Percentiles rank a stretch among this genome's conserved stretches.
Evolutionary conservation across 768 basidiomycete genomes (phyloP).

Genomic region (Phylloporus rhodoxanthus): DNA sequence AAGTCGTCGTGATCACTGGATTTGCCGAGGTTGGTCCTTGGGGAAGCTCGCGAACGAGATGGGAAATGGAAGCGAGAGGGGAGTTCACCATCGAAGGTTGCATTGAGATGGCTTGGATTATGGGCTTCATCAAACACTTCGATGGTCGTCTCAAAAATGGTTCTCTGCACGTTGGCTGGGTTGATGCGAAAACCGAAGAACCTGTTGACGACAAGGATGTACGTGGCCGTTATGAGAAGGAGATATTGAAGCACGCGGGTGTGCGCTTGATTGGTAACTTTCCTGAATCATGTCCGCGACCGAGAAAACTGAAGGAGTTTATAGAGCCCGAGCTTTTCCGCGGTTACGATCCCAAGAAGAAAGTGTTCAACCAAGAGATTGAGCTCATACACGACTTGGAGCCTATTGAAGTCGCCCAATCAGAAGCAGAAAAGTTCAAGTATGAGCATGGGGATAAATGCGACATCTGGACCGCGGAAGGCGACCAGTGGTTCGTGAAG

Average conservation of each 20-base stretch:
- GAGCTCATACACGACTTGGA: conserved; percentile 96
- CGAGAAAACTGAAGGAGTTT: conserved; percentile 9
- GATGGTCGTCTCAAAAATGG: conserved; percentile 94
- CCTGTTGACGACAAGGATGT: conserved; percentile 99
- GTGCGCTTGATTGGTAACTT: conserved; percentile 86
- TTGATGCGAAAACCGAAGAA: conserved; percentile 87
- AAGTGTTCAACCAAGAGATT: conserved; percentile 94
- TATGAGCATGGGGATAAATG: conserved; percentile 94
- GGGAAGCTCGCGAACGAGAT: conserved; percentile 96
- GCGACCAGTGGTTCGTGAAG: conserved; percentile 96
- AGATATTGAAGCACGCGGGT: conserved; percentile 85
- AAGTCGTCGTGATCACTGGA: conserved; percentile 92
- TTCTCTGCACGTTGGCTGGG: conserved; percentile 94
- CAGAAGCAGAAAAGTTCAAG: conserved; percentile 93
- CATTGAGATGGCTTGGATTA: conserved; percentile 99
- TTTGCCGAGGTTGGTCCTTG: conserved; percentile 98
- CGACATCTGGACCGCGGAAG: conserved; percentile 88
- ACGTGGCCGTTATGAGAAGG: conserved; percentile 88
- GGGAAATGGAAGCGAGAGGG: conserved; percentile 99
- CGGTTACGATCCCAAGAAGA: conserved; percentile 96
- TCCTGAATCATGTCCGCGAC: background rate
- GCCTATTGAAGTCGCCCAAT: conserved; percentile 86
- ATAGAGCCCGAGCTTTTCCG: conserved; percentile 96
- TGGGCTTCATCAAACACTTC: conserved; percentile 98
- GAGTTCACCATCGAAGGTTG: conserved; percentile 96